A percentile compares a stretch with the other conserved stretches of the same genome.
phyloP scores from a whole-genome alignment of 2,329 filamentous ascomycete genomes.

The Calonectria hongkongensis region DNA sequence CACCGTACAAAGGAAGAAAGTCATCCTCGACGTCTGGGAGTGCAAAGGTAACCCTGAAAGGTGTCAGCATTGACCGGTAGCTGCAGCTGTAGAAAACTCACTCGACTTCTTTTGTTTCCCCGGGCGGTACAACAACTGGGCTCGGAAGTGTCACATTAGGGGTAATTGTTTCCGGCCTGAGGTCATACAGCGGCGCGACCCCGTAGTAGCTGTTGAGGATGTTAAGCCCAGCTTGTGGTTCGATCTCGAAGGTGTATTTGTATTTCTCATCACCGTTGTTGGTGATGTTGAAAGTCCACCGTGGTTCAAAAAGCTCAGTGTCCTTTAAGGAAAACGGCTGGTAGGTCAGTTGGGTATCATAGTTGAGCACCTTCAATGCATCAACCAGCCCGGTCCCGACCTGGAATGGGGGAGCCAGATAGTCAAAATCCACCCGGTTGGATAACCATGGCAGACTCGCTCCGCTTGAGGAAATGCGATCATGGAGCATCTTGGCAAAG shows the following conservation, averaged over 20 bases:
- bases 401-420: slow-evolving; percentile 61
- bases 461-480: slow-evolving; percentile 61
- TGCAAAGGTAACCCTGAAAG: slow-evolving; percentile 55
- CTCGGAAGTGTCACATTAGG: slow-evolving; percentile 57
- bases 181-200: slow-evolving; percentile 53
- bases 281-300: slow-evolving; percentile 62
- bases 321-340: slow-evolving; percentile 70
- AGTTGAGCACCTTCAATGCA: slow-evolving; percentile 66
- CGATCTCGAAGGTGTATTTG: slow-evolving; percentile 63
- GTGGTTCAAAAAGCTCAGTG: slow-evolving; percentile 63
- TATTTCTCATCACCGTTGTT: slow-evolving; percentile 64
- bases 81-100: slow-evolving; percentile 36
- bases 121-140: slow-evolving; percentile 54
- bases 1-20: slow-evolving; percentile 65
- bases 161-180: slow-evolving; percentile 55
- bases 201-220: slow-evolving; percentile 57
- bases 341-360: slow-evolving; percentile 61
- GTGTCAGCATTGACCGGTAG: not conserved
- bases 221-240: slow-evolving; percentile 64
- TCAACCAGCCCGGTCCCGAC: slow-evolving; percentile 69
- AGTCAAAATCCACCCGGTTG: slow-evolving; percentile 46
- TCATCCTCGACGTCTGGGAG: slow-evolving; percentile 58
- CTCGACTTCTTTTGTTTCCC: slow-evolving; percentile 55
- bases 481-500: slow-evolving; percentile 57
- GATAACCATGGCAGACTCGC: slow-evolving; percentile 57